Evolutionary conservation across 169 alveolate genomes (phyloP), one percentile per base, ranked within the genome.

Genomic region (Amoebophrya sp.): DNA sequence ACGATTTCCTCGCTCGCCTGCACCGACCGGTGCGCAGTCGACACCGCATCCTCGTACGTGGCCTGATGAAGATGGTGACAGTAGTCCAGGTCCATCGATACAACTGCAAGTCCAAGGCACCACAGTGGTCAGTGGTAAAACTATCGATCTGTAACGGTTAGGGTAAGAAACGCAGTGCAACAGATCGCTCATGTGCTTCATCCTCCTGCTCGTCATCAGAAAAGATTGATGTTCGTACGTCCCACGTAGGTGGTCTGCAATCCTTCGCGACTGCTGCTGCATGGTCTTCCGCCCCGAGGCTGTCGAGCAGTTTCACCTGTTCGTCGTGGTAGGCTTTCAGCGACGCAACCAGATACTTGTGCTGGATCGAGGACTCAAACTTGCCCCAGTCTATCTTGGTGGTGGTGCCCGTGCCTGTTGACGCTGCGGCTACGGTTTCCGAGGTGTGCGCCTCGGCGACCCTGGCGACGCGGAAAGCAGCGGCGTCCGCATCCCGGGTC

Each of bases 1-100:
- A 96, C 91, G 34, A 96, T 93, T 88, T 93, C 92, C 40, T 94
- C 95, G 2, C 95, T 94, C 0, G 91, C 89, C 39, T 94, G 92
- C 40, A 95, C 96, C 13, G 96, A 93, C 43, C 89, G 91, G 58
- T 90, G 88, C 89, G 96, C 95, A 41, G 94, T 91, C 39, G 88
- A 67, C 88, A 94, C 88, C 10, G 94, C 95, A n/a, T 88, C 93
- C 29, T 93, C 95, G 78, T 58, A 58, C 29, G 23, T 29, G 26
- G 78, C 78, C 78, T 58, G 78, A 29, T 58, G 78, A 58, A 16
- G 7, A 29, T 58, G 78, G 78, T 42, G 48, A 42, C 48, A n/a
- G n/a, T n/a, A n/a, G n/a, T n/a, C n/a, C n/a, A n/a, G n/a, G n/a
- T n/a, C n/a, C n/a, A n/a, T n/a, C n/a, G n/a, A n/a, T n/a, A n/a